phyloP scores from a whole-genome alignment of 1,284 basidiomycete genomes.

The Abortiporus biennis region DNA sequence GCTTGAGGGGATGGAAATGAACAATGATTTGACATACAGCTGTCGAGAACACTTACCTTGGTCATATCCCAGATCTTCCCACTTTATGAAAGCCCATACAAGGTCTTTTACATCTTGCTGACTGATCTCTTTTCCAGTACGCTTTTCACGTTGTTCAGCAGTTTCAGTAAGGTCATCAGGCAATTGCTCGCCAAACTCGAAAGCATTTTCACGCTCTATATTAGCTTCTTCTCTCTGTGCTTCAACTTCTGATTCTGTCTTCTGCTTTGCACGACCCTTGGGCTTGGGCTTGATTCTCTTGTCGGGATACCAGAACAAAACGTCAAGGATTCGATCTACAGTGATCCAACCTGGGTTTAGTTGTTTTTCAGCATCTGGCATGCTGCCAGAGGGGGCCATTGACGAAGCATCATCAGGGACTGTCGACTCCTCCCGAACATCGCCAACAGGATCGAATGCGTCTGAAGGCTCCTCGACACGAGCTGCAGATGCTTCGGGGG shows the following conservation, averaged over 20 bases:
- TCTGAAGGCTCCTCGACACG: slow-evolving; percentile 27
- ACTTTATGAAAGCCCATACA: slow-evolving; percentile 83
- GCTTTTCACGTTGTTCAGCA: slow-evolving; percentile 53
- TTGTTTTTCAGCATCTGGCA: slow-evolving; percentile 53
- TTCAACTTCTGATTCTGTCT: slow-evolving; percentile 18
- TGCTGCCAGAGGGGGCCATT: slow-evolving; percentile 27
- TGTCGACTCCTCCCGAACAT: slow-evolving; percentile 25
- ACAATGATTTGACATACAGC: neutral
- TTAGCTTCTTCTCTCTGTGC: slow-evolving; percentile 18
- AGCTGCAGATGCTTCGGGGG: slow-evolving; percentile 23
- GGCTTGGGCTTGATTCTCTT: slow-evolving; percentile 7
- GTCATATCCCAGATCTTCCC: slow-evolving; percentile 87
- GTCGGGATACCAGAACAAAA: slow-evolving; percentile 52
- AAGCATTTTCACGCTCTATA: slow-evolving; percentile 34
- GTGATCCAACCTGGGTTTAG: slow-evolving; percentile 76
- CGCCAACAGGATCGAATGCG: slow-evolving; percentile 25
- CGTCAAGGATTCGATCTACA: slow-evolving; percentile 75
- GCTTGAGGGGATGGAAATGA: slow-evolving; percentile 36
- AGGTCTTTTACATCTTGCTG: slow-evolving; percentile 52
- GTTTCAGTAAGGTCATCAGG: slow-evolving; percentile 42
- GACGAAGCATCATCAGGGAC: slow-evolving; percentile 8
- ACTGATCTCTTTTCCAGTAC: slow-evolving; percentile 37
- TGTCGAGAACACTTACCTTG: slow-evolving; percentile 49
- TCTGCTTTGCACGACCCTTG: slow-evolving; percentile 10
- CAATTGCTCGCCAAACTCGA: slow-evolving; percentile 54